Conservation (phyloP, 371 early-diverging fungal species). For the Mucor racemosus region DNA sequence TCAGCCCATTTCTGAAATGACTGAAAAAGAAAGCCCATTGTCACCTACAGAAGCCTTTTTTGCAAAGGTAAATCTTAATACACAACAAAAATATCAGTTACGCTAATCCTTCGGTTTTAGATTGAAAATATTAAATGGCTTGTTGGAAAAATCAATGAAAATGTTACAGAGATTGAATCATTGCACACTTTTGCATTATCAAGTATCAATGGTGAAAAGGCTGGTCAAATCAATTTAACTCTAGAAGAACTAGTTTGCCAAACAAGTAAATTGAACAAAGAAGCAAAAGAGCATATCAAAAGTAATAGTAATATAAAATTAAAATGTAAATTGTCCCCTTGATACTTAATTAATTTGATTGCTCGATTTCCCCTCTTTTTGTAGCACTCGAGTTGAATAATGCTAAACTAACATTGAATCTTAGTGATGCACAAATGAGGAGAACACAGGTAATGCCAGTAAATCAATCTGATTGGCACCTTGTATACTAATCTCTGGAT, state of each 20-base stretch:
- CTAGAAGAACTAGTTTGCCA: conserved; percentile 30
- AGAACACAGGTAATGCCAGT: conserved; percentile 45
- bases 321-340: conserved; percentile 25
- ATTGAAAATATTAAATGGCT: conserved; percentile 54
- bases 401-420: conserved; percentile 5
- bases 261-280: conserved; percentile 32
- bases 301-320: conserved; percentile 15
- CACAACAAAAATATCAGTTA: background rate
- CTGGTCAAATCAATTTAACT: conserved; percentile 18
- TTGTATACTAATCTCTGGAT: no score
- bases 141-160: conserved; percentile 52
- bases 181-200: conserved; percentile 36
- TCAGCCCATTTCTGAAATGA: background rate
- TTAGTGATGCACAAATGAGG: conserved; percentile 16
- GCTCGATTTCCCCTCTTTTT: background rate
- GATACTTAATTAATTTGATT: background rate
- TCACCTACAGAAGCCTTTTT: conserved; percentile 8
- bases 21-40: background rate
- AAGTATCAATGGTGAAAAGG: conserved; percentile 34
- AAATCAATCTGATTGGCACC: conserved; percentile 26
- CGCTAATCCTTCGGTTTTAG: conserved; percentile 25
- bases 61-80: background rate
- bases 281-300: conserved; percentile 35
- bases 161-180: conserved; percentile 44
- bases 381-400: conserved; percentile 43